phyloP scores from a whole-genome alignment of 441 rosid species.

The Arabidopsis hybrid region DNA sequence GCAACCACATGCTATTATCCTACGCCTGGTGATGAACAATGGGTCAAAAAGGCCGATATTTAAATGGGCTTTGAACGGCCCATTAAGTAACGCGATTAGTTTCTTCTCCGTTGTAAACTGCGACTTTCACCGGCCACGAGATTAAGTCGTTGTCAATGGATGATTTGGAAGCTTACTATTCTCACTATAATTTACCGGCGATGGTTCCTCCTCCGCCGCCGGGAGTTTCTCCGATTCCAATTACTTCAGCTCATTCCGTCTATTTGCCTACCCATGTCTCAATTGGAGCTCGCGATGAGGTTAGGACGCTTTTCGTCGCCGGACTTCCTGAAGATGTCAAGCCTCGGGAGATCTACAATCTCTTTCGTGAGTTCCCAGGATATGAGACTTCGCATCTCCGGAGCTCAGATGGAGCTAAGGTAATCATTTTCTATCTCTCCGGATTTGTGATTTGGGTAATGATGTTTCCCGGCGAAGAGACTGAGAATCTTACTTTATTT shows the following conservation, averaged over 20 bases:
- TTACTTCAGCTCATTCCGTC: conserved; percentile 35
- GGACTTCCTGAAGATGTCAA: conserved; percentile 92
- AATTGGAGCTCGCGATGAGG: conserved; percentile 49
- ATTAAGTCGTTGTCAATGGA: conserved; percentile 39
- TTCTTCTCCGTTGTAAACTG: not conserved
- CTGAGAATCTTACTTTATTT: conserved; percentile 17
- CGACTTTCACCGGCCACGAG: conserved; percentile 3
- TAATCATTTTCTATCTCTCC: conserved; percentile 26
- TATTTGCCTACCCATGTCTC: conserved; percentile 46
- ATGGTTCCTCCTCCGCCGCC: conserved; percentile 47
- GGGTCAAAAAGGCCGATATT: not conserved
- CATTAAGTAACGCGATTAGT: not conserved
- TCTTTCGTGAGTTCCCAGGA: conserved; percentile 87
- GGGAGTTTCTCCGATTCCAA: conserved; percentile 39
- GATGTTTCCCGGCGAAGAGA: not conserved
- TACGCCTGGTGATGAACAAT: not conserved
- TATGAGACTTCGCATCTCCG: conserved; percentile 88
- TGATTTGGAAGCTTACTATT: conserved; percentile 60
- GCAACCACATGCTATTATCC: conserved; percentile 5
- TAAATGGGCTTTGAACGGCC: conserved; percentile 28
- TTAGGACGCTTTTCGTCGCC: conserved; percentile 85
- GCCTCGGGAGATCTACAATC: conserved; percentile 86
- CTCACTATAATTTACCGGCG: conserved; percentile 51
- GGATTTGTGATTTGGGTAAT: not conserved
- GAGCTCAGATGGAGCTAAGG: conserved; percentile 50